Percentiles rank a stretch among this genome's conserved stretches.
Conservation (phyloP, 1,284 basidiomycete genomes). For the Apiotrichum brassicae region DNA sequence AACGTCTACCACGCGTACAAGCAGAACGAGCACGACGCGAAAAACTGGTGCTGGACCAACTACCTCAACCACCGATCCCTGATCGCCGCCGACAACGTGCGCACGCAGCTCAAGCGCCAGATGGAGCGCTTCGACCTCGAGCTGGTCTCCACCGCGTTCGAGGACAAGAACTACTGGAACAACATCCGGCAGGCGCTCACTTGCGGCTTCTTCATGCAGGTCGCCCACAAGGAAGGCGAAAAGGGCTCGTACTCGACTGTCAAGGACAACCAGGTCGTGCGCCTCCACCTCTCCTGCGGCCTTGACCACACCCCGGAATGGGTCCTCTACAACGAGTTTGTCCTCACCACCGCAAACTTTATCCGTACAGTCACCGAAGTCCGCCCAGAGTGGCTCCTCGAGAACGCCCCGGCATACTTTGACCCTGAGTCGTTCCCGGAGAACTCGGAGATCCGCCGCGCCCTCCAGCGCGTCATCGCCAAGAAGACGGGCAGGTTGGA, state of each 20-base stretch:
- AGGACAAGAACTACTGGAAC: conserved; percentile 70
- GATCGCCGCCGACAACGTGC: conserved; percentile 91
- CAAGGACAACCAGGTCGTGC: conserved; percentile 87
- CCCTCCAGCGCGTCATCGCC: conserved; percentile 36
- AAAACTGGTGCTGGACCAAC: conserved; percentile 89
- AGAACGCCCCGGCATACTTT: conserved; percentile 71
- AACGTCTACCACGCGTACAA: conserved; percentile 95
- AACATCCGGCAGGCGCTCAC: conserved; percentile 81
- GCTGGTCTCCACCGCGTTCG: conserved; percentile 63
- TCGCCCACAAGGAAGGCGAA: conserved; percentile 92
- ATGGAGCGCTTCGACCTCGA: conserved; percentile 90
- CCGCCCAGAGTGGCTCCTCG: conserved; percentile 82
- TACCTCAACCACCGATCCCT: conserved; percentile 81
- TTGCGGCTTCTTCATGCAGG: conserved; percentile 97
- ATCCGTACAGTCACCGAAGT: conserved; percentile 91
- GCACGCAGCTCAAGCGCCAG: conserved; percentile 76
- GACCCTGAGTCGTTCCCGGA: conserved; percentile 40
- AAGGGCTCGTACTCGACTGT: conserved; percentile 79
- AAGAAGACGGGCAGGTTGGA: conserved; percentile 21
- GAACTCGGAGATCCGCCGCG: conserved; percentile 37
- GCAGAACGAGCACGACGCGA: conserved; percentile 64
- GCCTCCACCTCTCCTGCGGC: conserved; percentile 90
- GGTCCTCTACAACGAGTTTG: conserved; percentile 98
- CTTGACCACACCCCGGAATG: conserved; percentile 91
- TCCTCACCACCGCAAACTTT: conserved; percentile 77